Base-by-base conservation (phyloP, 306 rosid genomes). In the Vigna reflexopilosa region DNA sequence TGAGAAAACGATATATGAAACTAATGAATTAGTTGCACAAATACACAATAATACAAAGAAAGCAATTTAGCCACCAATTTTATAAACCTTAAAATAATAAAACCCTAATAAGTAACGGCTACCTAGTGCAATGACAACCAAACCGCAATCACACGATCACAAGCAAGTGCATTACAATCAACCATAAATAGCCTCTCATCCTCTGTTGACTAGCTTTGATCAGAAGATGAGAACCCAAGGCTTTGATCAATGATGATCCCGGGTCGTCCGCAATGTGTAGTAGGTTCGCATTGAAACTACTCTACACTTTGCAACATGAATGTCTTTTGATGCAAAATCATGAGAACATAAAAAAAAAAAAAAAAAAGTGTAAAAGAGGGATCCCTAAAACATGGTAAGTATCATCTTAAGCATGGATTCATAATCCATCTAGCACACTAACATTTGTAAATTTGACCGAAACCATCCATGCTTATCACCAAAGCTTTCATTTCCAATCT, bases 401-500 rank as follows among this genome's bases (percentile, higher is more conserved):
- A 73, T 20, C 28, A 56, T 45, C 16, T 44, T 24, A 32, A 54
- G 52, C 62, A 45, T 32, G 47, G 36, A 55, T 16, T 56, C 70
- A 6, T 9, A 34, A 32, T 56, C 72, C 70, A 72, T 30, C 52
- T n/a, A 52, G 38, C 59, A 79, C 62, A 50, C 65, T n/a, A 55
- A 34, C 56, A 67, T 9, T 69, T 16, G 70, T 6, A 78, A 47
- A 51, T 24, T 49, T 11, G 57, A 55, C 6, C 15, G 17, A 12
- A 17, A 20, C 32, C 58, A 70, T 20, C 70, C 63, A 47, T 70
- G 44, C 22, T 30, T 49, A 71, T 57, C 56, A n/a, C 17, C 6
- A 22, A 76, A 30, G 63, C 57, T 45, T 58, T 65, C 72, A 36
- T 73, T 56, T 49, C 61, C 67, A 58, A 67, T 67, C 73, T 51